phyloP scores from a whole-genome alignment of 306 rosid genomes.

The Trifolium dubium region DNA sequence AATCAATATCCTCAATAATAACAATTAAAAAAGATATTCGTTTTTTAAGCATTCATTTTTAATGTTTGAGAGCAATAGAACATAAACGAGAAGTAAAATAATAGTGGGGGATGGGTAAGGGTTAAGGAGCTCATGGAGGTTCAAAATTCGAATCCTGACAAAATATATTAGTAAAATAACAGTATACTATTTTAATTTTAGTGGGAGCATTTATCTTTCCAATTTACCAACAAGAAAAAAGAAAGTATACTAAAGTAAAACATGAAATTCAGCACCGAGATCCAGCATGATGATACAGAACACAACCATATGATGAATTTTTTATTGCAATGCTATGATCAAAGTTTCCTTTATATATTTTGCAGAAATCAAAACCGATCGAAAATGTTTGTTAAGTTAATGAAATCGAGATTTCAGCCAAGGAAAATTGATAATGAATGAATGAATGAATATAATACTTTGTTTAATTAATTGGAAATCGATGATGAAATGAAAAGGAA shows the following conservation, averaged over 20 bases:
- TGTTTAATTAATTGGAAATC: neutral
- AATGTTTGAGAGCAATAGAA: neutral
- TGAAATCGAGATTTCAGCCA: neutral
- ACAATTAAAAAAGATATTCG: neutral
- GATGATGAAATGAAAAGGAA: neutral
- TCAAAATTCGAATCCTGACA: no score
- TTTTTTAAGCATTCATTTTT: neutral
- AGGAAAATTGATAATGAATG: conserved; percentile 11
- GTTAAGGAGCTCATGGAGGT: no score
- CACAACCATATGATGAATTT: neutral
- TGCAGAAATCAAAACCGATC: conserved; percentile 1
- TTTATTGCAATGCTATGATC: conserved; percentile 15
- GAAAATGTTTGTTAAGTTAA: neutral
- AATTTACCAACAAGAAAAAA: no score
- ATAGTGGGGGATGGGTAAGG: no score
- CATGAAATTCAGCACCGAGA: conserved; percentile 3
- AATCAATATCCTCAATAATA: no score
- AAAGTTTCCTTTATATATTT: neutral
- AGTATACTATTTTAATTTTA: no score
- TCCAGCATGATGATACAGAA: neutral
- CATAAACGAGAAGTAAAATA: neutral
- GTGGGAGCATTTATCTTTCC: no score
- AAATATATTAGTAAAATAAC: no score
- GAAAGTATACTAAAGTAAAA: no score
- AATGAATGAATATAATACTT: neutral